Percentiles rank a stretch among this genome's conserved stretches.
Conservation (phyloP, 2,329 filamentous ascomycete species). For the Claviceps sp. region DNA sequence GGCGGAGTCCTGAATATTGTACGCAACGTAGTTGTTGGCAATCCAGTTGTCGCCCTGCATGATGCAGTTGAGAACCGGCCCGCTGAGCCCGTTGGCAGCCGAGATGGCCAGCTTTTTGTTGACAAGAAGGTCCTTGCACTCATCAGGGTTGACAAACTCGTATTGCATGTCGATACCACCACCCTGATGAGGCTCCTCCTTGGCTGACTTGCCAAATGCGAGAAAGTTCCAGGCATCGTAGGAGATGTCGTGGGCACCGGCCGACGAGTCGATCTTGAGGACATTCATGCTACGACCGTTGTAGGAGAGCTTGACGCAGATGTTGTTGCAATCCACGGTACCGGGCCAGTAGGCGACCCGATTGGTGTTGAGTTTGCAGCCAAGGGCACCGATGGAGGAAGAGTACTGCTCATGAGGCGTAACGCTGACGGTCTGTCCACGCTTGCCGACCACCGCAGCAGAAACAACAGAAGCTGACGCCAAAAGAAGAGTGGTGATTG, state of each 20-base stretch:
- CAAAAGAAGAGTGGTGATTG: conserved; percentile 18
- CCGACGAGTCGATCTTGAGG: conserved; percentile 42
- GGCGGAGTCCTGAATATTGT: conserved; percentile 38
- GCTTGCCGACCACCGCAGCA: conserved; percentile 13
- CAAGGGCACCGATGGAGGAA: conserved; percentile 43
- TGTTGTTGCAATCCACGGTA: conserved; percentile 37
- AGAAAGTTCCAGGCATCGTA: conserved; percentile 52
- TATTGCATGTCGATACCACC: conserved; percentile 39
- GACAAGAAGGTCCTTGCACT: conserved; percentile 37
- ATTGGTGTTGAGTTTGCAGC: conserved; percentile 48
- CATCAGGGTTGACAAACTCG: conserved; percentile 30
- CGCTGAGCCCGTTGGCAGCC: conserved; percentile 43
- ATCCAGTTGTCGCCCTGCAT: conserved; percentile 33
- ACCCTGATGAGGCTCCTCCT: conserved; percentile 29
- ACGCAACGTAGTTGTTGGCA: conserved; percentile 36
- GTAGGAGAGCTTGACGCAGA: conserved; percentile 41
- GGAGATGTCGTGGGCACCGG: conserved; percentile 43
- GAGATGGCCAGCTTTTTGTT: conserved; percentile 38
- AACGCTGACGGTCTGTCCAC: conserved; percentile 13
- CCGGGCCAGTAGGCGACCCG: conserved; percentile 48
- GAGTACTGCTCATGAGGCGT: conserved; percentile 45
- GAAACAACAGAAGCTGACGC: conserved; percentile 17
- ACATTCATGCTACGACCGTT: conserved; percentile 39
- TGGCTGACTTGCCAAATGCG: conserved; percentile 34
- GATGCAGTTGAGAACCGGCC: conserved; percentile 26